Evolutionary conservation across 495 filamentous ascomycete species (phyloP), one percentile per base, ranked within the genome.

Genomic region (Staphylotrichum longicolle): DNA sequence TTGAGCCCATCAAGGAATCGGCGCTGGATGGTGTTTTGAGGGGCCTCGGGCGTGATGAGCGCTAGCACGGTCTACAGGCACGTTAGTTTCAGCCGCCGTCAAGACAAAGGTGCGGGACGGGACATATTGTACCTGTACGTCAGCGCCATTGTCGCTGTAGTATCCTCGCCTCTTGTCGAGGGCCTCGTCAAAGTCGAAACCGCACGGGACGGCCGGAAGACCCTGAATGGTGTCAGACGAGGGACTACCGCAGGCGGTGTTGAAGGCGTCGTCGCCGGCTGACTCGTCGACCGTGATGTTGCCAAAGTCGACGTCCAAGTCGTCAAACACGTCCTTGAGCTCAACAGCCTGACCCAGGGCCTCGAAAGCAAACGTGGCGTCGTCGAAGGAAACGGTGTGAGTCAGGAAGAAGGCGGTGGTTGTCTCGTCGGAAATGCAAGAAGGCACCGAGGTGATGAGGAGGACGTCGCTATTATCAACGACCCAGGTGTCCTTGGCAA

Each of bases 391-490:
- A 44, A 63, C 27, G 46, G 53, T 49, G 20, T 27, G 35, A 10
- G 63, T 54, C 9, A 62, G 54, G 53, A 62, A 66, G 49, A 62
- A 66, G 35, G 59, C 51, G 34, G 62, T 63, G 42, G 59, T 59
- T 3, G 34, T 50, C 4, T 20, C 44, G 14, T 45, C 44, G 27
- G 41, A 48, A 8, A 54, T 54, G 55, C 63, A 66, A 20, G 42
- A 53, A 3, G 63, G 2, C 32, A 54, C 63, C 0, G 59, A 42
- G 5, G 63, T 62, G n/a, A 66, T 58, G 42, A 66, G 42, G 4
- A 66, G 20, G 15, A 62, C 46, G 7, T 40, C 20, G 1, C 20
- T 27, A 1, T 30, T 51, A n/a, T 41, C n/a, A 2, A n/a, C n/a
- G 7, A 52, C 54, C 63, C 63, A 66, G 5, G 33, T 45, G 30